Percentiles rank a stretch among this genome's conserved stretches.
phyloP scores from a whole-genome alignment of 169 alveolate species.

The Gregarina niphandrodes region DNA sequence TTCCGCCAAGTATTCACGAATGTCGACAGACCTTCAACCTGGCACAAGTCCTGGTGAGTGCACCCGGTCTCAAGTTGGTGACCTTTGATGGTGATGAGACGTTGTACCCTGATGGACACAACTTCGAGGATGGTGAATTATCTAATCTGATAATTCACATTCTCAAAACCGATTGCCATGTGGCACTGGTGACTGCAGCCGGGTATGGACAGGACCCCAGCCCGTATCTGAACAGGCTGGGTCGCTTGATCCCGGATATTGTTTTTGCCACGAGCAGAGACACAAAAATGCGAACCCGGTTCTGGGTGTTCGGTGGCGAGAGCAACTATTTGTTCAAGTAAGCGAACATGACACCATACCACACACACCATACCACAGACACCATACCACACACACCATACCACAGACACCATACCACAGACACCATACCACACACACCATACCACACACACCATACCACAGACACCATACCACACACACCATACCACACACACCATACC shows the following conservation, averaged over 20 bases:
- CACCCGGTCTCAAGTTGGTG: conserved; percentile 14
- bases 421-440: no score
- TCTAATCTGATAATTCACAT: conserved; percentile 14
- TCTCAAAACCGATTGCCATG: conserved; percentile 10
- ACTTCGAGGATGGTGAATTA: conserved; percentile 12
- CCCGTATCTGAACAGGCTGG: conserved; percentile 15
- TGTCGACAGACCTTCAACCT: conserved; percentile 19
- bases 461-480: no score
- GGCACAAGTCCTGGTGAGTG: conserved; percentile 20
- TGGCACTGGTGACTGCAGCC: conserved; percentile 30
- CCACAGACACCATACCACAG: no score
- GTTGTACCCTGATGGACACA: conserved; percentile 21
- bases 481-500: no score
- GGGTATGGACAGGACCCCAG: conserved; percentile 21
- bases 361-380: no score
- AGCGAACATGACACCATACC: no score
- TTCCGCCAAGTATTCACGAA: conserved; percentile 22
- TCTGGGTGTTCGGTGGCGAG: conserved; percentile 23
- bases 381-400: no score
- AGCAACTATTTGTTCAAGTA: conserved; percentile 10
- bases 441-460: no score
- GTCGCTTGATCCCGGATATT: conserved; percentile 7
- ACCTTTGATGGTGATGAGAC: conserved; percentile 31
- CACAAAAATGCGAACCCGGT: conserved; percentile 8
- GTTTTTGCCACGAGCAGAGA: conserved; percentile 7